A percentile compares a stretch with the other conserved stretches of the same genome.
Conservation (phyloP, 768 basidiomycete genomes). For the Amanita subjunquillea region DNA sequence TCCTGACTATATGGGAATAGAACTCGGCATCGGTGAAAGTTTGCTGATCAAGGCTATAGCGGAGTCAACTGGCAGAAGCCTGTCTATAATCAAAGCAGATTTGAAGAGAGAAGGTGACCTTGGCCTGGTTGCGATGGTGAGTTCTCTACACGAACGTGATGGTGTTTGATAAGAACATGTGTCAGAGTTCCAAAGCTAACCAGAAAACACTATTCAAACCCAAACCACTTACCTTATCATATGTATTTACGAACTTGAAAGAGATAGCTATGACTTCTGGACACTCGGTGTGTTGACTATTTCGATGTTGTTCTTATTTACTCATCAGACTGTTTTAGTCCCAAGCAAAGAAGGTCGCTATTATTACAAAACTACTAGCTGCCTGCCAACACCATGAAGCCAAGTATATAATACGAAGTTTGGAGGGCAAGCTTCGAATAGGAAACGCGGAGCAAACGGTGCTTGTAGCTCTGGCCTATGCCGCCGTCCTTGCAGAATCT, state of each 20-base stretch:
- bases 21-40: constrained; percentile 94
- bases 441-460: constrained; percentile 95
- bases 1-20: constrained; percentile 91
- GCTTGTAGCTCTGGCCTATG: constrained; percentile 90
- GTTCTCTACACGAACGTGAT: background rate
- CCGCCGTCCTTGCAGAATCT: constrained; percentile 73
- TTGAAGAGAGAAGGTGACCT: constrained; percentile 93
- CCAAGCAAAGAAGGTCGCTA: constrained; percentile 89
- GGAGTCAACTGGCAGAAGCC: constrained; percentile 87
- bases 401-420: constrained; percentile 90
- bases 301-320: background rate
- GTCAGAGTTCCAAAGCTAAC: constrained; percentile 82
- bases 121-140: constrained; percentile 83
- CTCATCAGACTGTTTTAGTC: constrained; percentile 39
- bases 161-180: background rate
- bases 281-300: constrained; percentile 46
- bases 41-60: constrained; percentile 91
- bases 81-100: constrained; percentile 77
- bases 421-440: constrained; percentile 96
- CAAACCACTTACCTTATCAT: constrained; percentile 79
- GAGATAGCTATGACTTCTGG: constrained; percentile 86
- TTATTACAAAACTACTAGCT: constrained; percentile 89
- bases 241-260: constrained; percentile 81
- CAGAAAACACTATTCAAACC: constrained; percentile 94
- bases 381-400: constrained; percentile 89